A percentile compares a stretch with the other conserved stretches of the same genome.
phyloP scores from a whole-genome alignment of 768 basidiomycete species.

The Peribolospora kevripleyi region DNA sequence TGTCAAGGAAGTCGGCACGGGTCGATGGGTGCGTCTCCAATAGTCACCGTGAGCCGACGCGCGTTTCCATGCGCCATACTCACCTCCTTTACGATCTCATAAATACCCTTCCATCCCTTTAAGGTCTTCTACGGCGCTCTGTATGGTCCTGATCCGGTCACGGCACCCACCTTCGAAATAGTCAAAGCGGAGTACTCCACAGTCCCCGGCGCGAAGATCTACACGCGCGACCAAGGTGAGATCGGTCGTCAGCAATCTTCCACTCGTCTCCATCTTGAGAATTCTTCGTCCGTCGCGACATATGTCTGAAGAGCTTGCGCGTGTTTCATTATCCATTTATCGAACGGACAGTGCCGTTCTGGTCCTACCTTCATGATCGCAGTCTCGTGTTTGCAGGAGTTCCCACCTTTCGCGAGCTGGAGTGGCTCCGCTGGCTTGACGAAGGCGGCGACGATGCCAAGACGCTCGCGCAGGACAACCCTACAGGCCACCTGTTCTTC shows the following conservation, averaged over 20 bases:
- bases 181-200: background rate
- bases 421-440: constrained; percentile 1
- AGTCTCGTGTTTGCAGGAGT: background rate
- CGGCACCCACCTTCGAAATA: background rate
- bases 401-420: constrained; percentile 1
- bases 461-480: too few species aligned
- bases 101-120: too few species aligned
- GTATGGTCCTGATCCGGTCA: too few species aligned
- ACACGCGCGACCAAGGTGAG: background rate
- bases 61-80: too few species aligned
- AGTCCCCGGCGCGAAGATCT: background rate
- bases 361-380: background rate
- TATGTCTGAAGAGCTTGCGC: too few species aligned
- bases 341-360: too few species aligned
- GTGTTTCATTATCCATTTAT: too few species aligned
- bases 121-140: too few species aligned
- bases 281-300: too few species aligned
- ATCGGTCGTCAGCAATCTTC: background rate
- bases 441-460: background rate
- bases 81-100: too few species aligned
- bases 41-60: too few species aligned
- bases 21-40: background rate
- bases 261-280: too few species aligned
- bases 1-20: background rate
- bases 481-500: background rate